Percentiles rank a stretch among this genome's conserved stretches.
phyloP scores from a whole-genome alignment of 2,329 filamentous ascomycete species.

The Penicillium vulpinum region DNA sequence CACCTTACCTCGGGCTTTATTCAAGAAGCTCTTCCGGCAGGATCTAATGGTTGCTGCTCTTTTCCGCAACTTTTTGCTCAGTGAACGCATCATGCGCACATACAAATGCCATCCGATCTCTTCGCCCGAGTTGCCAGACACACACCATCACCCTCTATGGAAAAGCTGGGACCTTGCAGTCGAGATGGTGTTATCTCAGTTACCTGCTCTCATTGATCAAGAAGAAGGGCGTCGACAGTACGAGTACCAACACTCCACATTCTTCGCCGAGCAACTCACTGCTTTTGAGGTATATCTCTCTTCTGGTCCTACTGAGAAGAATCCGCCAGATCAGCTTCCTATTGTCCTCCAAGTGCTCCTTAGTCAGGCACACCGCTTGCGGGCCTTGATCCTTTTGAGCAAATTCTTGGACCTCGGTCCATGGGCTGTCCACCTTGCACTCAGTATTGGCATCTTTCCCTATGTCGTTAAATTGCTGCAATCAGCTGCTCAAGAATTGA shows the following conservation, averaged over 20 bases:
- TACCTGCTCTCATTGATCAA: slow-evolving; percentile 77
- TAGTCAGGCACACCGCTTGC: slow-evolving; percentile 89
- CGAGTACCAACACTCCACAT: slow-evolving; percentile 90
- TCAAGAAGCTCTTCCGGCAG: slow-evolving; percentile 95
- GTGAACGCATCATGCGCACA: slow-evolving; percentile 91
- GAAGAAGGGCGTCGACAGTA: slow-evolving; percentile 75
- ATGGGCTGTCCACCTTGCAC: slow-evolving; percentile 96
- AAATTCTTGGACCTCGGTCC: slow-evolving; percentile 93
- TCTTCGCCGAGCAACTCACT: slow-evolving; percentile 95
- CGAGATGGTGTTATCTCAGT: slow-evolving; percentile 87
- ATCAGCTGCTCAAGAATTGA: slow-evolving; percentile 89
- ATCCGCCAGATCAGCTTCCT: slow-evolving; percentile 88
- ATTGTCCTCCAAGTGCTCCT: slow-evolving; percentile 94
- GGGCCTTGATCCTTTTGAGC: slow-evolving; percentile 86
- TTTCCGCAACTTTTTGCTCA: slow-evolving; percentile 92
- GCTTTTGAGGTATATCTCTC: slow-evolving; percentile 95
- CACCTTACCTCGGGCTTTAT: slow-evolving; percentile 81
- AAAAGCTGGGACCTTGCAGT: slow-evolving; percentile 97
- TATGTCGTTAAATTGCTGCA: slow-evolving; percentile 97
- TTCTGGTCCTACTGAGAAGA: slow-evolving; percentile 78
- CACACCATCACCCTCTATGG: slow-evolving; percentile 92
- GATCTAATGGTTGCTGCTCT: slow-evolving; percentile 98
- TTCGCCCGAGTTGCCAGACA: slow-evolving; percentile 87
- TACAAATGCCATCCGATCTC: slow-evolving; percentile 96
- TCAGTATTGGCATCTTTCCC: slow-evolving; percentile 97